Conservation (phyloP, 2,329 filamentous ascomycete species). For the Cladophialophora yegresii region DNA sequence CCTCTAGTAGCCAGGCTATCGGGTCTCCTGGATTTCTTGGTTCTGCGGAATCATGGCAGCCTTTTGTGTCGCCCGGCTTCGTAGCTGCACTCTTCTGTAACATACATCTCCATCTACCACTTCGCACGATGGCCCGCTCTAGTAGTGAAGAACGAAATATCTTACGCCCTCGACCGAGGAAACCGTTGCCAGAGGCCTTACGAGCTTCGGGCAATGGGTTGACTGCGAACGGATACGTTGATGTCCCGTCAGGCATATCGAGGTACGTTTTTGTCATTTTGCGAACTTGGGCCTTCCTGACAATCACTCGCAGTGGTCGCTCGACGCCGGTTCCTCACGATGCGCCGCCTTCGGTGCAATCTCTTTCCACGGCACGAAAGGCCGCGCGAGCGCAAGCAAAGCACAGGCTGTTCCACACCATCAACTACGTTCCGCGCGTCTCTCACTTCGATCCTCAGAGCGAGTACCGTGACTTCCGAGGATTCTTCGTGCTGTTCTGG, state of each 20-base stretch:
- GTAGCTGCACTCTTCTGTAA: conserved; percentile 5
- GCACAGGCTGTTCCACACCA: conserved; percentile 85
- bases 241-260: conserved; percentile 41
- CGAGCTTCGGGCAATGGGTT: conserved; percentile 34
- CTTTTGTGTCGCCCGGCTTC: conserved; percentile 4
- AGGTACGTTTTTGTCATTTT: conserved; percentile 39
- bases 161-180: conserved; percentile 29
- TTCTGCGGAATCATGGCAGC: conserved; percentile 14
- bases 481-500: conserved; percentile 99
- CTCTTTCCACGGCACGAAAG: conserved; percentile 80
- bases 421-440: conserved; percentile 84
- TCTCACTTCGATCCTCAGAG: conserved; percentile 94
- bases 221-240: conserved; percentile 36
- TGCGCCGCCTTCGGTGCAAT: conserved; percentile 88
- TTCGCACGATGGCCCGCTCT: conserved; percentile 19
- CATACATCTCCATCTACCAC: background rate
- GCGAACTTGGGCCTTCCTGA: conserved; percentile 5
- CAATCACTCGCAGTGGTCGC: conserved; percentile 60
- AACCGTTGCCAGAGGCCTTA: conserved; percentile 24
- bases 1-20: conserved; percentile 3
- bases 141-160: conserved; percentile 28
- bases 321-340: conserved; percentile 84
- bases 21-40: conserved; percentile 3
- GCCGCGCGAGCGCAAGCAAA: conserved; percentile 78
- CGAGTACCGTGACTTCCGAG: conserved; percentile 90